Conservation (phyloP, 2,329 filamentous ascomycete genomes). For the Fusarium pilosicola region DNA sequence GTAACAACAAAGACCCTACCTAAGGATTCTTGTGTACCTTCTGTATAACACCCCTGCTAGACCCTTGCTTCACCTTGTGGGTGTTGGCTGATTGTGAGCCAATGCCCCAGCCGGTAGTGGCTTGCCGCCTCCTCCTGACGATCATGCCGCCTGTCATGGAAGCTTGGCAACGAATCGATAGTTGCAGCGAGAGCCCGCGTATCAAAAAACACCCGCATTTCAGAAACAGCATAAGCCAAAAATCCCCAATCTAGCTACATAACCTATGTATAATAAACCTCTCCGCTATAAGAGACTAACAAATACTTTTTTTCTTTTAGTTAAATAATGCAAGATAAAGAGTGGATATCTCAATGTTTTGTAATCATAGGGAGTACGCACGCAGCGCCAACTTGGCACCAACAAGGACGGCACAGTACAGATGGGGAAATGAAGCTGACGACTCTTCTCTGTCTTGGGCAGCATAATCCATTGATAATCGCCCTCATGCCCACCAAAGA, state of each 20-base stretch:
- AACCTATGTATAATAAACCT: neutral
- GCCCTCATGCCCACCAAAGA: conserved; percentile 20
- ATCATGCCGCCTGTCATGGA: conserved; percentile 29
- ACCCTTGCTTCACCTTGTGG: conserved; percentile 2
- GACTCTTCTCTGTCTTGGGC: conserved; percentile 13
- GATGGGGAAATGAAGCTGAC: conserved; percentile 39
- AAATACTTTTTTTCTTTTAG: conserved; percentile 1
- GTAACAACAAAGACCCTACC: conserved; percentile 3
- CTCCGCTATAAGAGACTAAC: conserved; percentile 35
- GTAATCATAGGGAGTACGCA: neutral
- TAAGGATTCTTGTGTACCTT: neutral
- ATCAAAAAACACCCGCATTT: conserved; percentile 22
- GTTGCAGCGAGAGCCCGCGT: conserved; percentile 13
- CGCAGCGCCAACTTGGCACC: neutral
- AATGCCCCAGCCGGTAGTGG: conserved; percentile 34
- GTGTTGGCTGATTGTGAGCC: conserved; percentile 16
- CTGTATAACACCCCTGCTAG: conserved; percentile 10
- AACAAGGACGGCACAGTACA: neutral
- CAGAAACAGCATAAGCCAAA: neutral
- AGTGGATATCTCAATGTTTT: neutral
- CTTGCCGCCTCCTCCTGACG: conserved; percentile 41
- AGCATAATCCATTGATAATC: conserved; percentile 28
- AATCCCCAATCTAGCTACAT: neutral
- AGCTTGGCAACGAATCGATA: conserved; percentile 32
- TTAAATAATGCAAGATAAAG: neutral